These are phyloP conservation scores for Cercophora sp. DNA, from an alignment of 495 filamentous ascomycete genomes.

Conservation along the genomic window DNA sequence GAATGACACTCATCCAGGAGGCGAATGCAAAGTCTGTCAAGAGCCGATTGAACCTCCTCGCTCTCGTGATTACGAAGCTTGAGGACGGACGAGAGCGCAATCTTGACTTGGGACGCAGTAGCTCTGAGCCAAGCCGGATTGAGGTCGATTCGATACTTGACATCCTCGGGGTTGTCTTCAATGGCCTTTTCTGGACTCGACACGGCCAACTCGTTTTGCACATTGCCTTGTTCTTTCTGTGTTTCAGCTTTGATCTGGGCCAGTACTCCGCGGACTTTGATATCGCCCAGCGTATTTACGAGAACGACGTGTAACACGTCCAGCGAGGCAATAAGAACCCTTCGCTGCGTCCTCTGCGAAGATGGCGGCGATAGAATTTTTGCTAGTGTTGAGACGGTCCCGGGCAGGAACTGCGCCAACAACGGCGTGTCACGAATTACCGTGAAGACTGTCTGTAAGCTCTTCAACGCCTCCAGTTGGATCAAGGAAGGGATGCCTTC, in stretches of 20 bases:
- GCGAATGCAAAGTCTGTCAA: constrained; percentile 65
- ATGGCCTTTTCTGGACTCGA: constrained; percentile 3
- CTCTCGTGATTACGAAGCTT: constrained; percentile 73
- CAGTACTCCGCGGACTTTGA: constrained; percentile 42
- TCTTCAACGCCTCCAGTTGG: constrained; percentile 61
- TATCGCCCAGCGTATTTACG: constrained; percentile 62
- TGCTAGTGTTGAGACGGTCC: constrained; percentile 77
- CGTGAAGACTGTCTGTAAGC: constrained; percentile 58
- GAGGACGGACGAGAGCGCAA: constrained; percentile 75
- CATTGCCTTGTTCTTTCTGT: background rate
- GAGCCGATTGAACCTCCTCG: constrained; percentile 62
- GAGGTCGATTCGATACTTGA: constrained; percentile 23
- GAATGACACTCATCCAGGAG: constrained; percentile 72
- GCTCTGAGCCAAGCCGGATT: constrained; percentile 73
- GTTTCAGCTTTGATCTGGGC: constrained; percentile 18
- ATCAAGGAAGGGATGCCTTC: constrained; percentile 57
- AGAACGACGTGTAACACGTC: constrained; percentile 57
- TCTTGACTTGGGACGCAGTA: constrained; percentile 76
- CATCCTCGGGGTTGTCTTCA: background rate
- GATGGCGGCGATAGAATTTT: constrained; percentile 68
- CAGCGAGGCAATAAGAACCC: constrained; percentile 59
- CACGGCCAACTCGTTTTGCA: background rate
- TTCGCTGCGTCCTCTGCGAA: constrained; percentile 59
- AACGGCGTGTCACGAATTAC: constrained; percentile 65
- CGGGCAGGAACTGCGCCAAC: constrained; percentile 79